Evolutionary conservation across 352 stramenopile species (phyloP), one percentile per base, ranked within the genome.

Genomic region (Aphanomyces astaci): DNA sequence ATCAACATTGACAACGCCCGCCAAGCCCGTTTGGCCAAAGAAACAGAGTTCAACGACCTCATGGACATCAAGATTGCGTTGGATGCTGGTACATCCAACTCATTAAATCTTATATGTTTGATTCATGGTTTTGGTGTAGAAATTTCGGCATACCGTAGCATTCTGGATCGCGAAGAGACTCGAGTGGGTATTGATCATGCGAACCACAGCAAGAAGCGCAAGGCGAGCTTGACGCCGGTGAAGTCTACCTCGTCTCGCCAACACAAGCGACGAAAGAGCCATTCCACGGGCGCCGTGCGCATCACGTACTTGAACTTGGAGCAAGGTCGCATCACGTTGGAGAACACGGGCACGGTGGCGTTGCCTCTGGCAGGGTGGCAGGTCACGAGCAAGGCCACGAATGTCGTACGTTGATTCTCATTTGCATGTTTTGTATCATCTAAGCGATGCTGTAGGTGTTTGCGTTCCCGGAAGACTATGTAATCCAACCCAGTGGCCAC

Each of bases 1-100:
- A 68, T 72, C 54, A 90, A 80, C 39, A 56, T 92, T 24, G 82
- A 90, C 63, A 76, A 81, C 30, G 82, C 88, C 59, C 81, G 85
- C 17, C 74, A 78, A 32, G 87, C 80, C 15, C 89, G 90, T 65
- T 73, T 88, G 9, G 76, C 78, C 2, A 91, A 91, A 74, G 84
- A 92, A 40, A 73, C 74, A 19, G 83, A 94, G 60, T 92, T 94
- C 55, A 94, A 94, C 63, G 85, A 93, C 64, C 77, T 93, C 49
- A 93, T 93, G 85, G 85, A 93, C 63, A 84, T 93, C 28, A 93
- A 93, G 66, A 93, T 93, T 55, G 55, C 45, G 17, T 36, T 69
- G 4, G 66, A 72, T 64, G 62, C 53, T 28, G 64, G 64, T 71
- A 71, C 32, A 30, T n/a, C 33, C 11, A 15, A 43, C 15, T 43